Evolutionary conservation across 2,329 filamentous ascomycete species (phyloP).

Genomic region (Colletotrichum sublineola): DNA sequence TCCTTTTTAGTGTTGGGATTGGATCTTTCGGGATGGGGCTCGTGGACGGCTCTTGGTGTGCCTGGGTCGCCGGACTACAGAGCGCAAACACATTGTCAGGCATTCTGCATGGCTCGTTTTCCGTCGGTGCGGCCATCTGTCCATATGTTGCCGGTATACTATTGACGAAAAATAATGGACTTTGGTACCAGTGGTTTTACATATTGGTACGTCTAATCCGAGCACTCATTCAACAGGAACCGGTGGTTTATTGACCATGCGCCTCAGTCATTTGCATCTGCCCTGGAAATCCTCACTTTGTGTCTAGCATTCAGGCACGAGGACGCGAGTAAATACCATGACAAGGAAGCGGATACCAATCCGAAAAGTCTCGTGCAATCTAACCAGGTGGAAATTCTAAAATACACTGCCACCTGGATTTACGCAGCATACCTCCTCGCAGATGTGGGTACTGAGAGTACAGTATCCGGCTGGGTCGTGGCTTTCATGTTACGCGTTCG

Average conservation of each 20-base stretch:
- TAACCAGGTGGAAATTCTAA: conserved; percentile 47
- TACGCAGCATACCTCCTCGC: conserved; percentile 59
- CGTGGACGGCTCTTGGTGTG: conserved; percentile 59
- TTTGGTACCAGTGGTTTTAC: conserved; percentile 84
- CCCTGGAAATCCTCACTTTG: conserved; percentile 66
- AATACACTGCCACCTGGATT: conserved; percentile 54
- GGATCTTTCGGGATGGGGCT: conserved; percentile 56
- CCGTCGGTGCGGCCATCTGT: conserved; percentile 76
- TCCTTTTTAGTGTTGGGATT: conserved; percentile 74
- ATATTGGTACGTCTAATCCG: conserved; percentile 67
- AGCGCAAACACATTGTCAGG: conserved; percentile 70
- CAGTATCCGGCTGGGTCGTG: conserved; percentile 61
- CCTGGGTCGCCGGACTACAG: conserved; percentile 57
- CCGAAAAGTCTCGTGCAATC: neutral
- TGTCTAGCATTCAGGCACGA: conserved; percentile 73
- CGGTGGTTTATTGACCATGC: neutral
- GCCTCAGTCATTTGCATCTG: conserved; percentile 56
- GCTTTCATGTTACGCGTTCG: conserved; percentile 59
- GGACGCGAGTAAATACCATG: conserved; percentile 69
- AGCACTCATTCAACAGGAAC: fast-evolving
- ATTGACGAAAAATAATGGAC: conserved; percentile 71
- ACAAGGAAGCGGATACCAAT: conserved; percentile 52
- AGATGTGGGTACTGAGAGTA: conserved; percentile 60
- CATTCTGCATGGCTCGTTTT: conserved; percentile 79
- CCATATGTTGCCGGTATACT: conserved; percentile 80